Evolutionary conservation across 305 asterid genomes (phyloP).

Genomic region (Solanum hybrid): DNA sequence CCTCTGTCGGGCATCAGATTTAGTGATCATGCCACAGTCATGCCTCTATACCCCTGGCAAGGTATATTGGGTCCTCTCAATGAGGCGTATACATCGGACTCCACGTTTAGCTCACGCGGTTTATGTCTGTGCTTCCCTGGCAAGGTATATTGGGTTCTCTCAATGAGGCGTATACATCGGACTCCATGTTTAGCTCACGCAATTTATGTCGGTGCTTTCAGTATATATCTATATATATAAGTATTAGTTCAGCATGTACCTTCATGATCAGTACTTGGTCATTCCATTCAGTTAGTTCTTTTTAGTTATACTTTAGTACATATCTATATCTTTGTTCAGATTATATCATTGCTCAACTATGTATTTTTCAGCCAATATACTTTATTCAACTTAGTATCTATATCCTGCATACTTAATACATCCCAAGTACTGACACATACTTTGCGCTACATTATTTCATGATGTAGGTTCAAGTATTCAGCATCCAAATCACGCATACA

Average conservation of each 20-base stretch:
- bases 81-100: too few relatives aligned
- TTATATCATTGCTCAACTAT: background rate
- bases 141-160: background rate
- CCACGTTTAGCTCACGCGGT: too few relatives aligned
- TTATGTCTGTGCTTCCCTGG: too few relatives aligned
- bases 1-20: background rate
- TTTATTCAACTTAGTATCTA: background rate
- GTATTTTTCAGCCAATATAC: background rate
- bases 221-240: too few relatives aligned
- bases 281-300: background rate
- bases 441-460: background rate
- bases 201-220: background rate
- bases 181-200: rapidly evolving
- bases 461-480: background rate
- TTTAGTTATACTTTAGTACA: background rate
- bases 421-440: background rate
- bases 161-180: background rate
- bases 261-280: background rate
- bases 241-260: background rate
- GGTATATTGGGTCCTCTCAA: too few relatives aligned
- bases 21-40: background rate
- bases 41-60: background rate
- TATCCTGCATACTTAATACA: background rate
- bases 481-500: background rate
- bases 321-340: background rate